Conservation (phyloP, 1,139 yeast species). For the Lodderomyces theae region DNA sequence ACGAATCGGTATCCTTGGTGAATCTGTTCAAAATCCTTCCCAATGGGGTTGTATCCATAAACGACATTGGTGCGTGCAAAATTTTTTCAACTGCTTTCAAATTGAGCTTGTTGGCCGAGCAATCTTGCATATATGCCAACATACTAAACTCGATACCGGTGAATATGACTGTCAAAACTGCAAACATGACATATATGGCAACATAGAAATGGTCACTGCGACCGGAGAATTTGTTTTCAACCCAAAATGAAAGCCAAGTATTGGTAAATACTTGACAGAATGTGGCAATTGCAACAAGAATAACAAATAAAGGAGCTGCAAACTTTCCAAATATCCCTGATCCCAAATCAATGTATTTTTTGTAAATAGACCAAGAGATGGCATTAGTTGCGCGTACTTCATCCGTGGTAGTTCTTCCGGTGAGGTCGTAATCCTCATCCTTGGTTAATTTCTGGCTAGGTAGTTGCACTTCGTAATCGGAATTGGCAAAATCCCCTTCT, state of each 20-base stretch:
- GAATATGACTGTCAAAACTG: conserved; percentile 44
- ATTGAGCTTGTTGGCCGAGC: conserved; percentile 36
- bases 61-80: conserved; percentile 46
- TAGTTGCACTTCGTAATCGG: not conserved
- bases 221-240: conserved; percentile 25
- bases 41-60: conserved; percentile 45
- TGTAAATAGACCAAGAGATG: conserved; percentile 36
- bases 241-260: conserved; percentile 43
- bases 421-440: conserved; percentile 16
- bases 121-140: conserved; percentile 53
- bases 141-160: conserved; percentile 52
- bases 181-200: conserved; percentile 32
- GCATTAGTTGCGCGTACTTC: conserved; percentile 43
- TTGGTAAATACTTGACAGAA: conserved; percentile 38
- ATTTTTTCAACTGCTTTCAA: conserved; percentile 35
- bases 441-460: conserved; percentile 8
- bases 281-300: conserved; percentile 40
- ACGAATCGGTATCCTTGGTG: conserved; percentile 47
- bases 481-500: conserved; percentile 1
- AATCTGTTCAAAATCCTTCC: conserved; percentile 56
- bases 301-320: conserved; percentile 31
- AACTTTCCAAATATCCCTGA: conserved; percentile 36
- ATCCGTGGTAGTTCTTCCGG: conserved; percentile 31
- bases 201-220: conserved; percentile 28
- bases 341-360: conserved; percentile 36